phyloP scores from a whole-genome alignment of 345 rosid genomes.

The Luvunga scandens region DNA sequence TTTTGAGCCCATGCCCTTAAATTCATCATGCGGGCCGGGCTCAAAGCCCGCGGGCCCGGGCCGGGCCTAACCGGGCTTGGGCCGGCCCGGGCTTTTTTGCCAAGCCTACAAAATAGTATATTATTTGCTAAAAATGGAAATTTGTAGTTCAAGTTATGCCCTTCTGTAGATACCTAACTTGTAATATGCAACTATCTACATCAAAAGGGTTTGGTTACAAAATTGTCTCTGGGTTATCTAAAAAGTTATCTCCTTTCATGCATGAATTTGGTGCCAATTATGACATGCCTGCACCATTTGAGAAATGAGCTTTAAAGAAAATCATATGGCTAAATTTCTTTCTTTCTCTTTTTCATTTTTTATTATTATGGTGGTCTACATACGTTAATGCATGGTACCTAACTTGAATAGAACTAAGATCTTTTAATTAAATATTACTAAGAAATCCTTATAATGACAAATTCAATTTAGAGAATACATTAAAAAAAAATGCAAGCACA shows the following conservation, averaged over 20 bases:
- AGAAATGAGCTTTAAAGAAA: slow-evolving; percentile 1
- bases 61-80: too few species aligned
- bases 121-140: too few species aligned
- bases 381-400: not conserved
- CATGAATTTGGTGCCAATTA: slow-evolving; percentile 78
- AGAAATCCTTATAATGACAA: not conserved
- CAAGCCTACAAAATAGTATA: too few species aligned
- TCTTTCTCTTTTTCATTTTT: not conserved
- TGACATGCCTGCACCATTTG: slow-evolving; percentile 72
- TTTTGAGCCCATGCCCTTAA: too few species aligned
- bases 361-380: not conserved
- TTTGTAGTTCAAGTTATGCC: too few species aligned
- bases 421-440: not conserved
- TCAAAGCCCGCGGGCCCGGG: too few species aligned
- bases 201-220: slow-evolving; percentile 44
- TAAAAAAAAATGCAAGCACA: not conserved
- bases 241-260: slow-evolving; percentile 90
- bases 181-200: too few species aligned
- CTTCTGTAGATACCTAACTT: too few species aligned
- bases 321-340: not conserved
- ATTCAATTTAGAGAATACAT: not conserved
- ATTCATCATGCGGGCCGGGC: too few species aligned
- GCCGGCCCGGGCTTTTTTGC: too few species aligned
- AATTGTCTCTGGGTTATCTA: slow-evolving; percentile 72
- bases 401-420: not conserved